phyloP scores from a whole-genome alignment of 768 basidiomycete genomes.

The Tephrocybe sp. region DNA sequence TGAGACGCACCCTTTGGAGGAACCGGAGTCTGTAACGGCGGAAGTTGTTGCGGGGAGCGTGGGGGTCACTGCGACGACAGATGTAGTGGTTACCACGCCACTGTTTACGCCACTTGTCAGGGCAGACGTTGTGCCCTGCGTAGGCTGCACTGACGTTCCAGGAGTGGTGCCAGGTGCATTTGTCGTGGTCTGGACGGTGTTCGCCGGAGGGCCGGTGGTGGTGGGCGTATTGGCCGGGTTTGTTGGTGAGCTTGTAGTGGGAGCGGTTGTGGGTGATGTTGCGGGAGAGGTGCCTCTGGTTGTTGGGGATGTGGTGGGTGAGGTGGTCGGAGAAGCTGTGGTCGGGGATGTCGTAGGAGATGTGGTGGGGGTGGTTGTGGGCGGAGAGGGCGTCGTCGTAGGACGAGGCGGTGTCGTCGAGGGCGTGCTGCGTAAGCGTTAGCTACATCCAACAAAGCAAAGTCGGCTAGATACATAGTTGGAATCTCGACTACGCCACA shows the following conservation, averaged over 20 bases:
- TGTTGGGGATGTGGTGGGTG: not conserved
- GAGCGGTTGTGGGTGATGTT: not conserved
- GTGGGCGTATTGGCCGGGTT: not conserved
- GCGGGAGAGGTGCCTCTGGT: not conserved
- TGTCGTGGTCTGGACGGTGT: not conserved
- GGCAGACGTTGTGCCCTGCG: not conserved
- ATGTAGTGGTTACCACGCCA: constrained; percentile 10
- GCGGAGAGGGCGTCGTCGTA: not conserved
- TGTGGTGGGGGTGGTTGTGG: not conserved
- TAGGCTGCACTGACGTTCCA: not conserved
- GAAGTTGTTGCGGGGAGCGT: not conserved
- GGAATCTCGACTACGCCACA: not conserved
- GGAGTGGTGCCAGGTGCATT: not conserved
- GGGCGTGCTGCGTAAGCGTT: not conserved
- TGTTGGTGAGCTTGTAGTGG: too few relatives aligned
- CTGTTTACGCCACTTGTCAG: not conserved
- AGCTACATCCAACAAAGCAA: not conserved
- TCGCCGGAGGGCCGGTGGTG: not conserved
- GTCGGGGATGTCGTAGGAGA: not conserved
- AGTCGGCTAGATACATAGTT: not conserved
- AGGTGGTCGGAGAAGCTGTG: not conserved
- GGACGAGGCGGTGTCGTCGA: not conserved
- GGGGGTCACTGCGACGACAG: constrained; percentile 7
- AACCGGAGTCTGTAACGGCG: not conserved
- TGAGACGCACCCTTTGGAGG: constrained; percentile 10